Conservation (phyloP, 805 yeast species). For the Sugiyamaella lignohabitans region DNA sequence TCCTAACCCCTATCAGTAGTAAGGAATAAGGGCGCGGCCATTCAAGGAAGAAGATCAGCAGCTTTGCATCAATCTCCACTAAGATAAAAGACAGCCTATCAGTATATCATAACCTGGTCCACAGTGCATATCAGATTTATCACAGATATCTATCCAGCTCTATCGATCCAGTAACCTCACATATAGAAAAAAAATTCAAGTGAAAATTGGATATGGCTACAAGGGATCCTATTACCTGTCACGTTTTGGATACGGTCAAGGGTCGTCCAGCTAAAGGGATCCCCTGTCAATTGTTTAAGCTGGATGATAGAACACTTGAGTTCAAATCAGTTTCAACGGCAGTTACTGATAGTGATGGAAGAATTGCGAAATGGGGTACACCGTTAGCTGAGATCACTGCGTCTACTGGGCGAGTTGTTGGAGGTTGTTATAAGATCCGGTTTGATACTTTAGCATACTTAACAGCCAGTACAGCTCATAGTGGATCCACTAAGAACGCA, state of each 20-base stretch:
- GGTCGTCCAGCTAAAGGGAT: constrained; percentile 82
- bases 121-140: no score
- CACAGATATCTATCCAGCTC: no score
- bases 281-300: constrained; percentile 43
- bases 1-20: no score
- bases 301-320: constrained; percentile 16
- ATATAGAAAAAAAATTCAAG: no score
- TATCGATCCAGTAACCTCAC: no score
- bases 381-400: constrained; percentile 40
- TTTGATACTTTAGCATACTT: constrained; percentile 73
- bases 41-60: no score
- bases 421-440: constrained; percentile 51
- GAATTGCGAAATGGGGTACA: constrained; percentile 60
- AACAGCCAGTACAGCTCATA: constrained; percentile 13
- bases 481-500: constrained; percentile 37
- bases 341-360: constrained; percentile 72
- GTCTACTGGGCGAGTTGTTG: constrained; percentile 43
- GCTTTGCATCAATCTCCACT: no score
- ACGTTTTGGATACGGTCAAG: constrained; percentile 72
- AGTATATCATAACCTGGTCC: no score
- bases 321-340: constrained; percentile 53
- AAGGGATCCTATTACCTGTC: constrained; percentile 59
- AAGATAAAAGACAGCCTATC: no score
- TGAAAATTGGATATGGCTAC: neutral
- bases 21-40: no score